Conservation (phyloP, 495 filamentous ascomycete genomes). For the Cetradonia linearis region DNA sequence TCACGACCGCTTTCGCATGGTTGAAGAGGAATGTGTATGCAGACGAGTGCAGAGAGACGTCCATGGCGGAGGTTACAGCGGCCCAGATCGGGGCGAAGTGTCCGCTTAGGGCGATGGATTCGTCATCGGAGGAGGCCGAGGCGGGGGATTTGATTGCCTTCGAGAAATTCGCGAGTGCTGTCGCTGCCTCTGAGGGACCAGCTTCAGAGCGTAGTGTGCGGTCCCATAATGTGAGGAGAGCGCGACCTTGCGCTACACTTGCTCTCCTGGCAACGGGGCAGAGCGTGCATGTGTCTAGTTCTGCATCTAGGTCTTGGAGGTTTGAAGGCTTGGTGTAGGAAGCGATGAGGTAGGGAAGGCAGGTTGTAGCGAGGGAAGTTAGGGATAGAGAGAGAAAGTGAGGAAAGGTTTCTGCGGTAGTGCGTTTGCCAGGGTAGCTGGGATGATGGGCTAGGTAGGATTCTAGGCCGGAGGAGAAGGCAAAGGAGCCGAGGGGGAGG, state of each 20-base stretch:
- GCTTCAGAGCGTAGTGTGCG: conserved; percentile 45
- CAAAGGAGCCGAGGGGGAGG: conserved; percentile 90
- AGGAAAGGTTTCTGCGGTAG: conserved; percentile 43
- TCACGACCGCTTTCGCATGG: conserved; percentile 79
- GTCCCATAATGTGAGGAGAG: conserved; percentile 83
- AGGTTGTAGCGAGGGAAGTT: conserved; percentile 63
- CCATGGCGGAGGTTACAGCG: conserved; percentile 52
- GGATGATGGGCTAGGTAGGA: conserved; percentile 78
- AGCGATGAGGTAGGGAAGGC: conserved; percentile 75
- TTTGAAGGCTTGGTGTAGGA: conserved; percentile 52
- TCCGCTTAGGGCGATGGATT: conserved; percentile 36
- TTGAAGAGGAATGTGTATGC: conserved; percentile 79
- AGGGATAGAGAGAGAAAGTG: conserved; percentile 72
- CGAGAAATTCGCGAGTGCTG: conserved; percentile 30
- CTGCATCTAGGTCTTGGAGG: conserved; percentile 62
- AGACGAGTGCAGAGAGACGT: conserved; percentile 51
- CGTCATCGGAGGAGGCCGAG: conserved; percentile 25
- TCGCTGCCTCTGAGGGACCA: conserved; percentile 9
- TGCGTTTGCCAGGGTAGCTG: conserved; percentile 34
- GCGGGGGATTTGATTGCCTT: conserved; percentile 27
- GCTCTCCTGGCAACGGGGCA: conserved; percentile 84
- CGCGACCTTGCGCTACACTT: conserved; percentile 72
- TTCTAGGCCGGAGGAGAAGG: conserved; percentile 88
- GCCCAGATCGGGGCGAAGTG: conserved; percentile 81
- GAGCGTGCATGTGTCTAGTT: conserved; percentile 71